These are phyloP conservation scores for Antrodiella citrinella DNA, from an alignment of 768 basidiomycete genomes.

Conservation along the genomic window DNA sequence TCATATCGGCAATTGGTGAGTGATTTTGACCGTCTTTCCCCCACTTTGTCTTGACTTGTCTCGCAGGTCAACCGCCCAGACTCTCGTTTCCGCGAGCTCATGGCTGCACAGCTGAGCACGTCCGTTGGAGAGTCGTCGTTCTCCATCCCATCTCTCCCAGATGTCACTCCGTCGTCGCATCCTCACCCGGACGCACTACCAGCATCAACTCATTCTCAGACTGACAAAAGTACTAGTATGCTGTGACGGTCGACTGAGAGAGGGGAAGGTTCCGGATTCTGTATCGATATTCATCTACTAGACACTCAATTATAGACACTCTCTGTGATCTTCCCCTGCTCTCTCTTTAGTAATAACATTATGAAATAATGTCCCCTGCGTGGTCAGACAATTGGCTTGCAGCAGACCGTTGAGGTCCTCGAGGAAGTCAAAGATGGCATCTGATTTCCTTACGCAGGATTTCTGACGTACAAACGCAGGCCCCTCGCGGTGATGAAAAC, in stretches of 20 bases:
- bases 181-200: no score
- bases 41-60: not conserved
- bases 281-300: not conserved
- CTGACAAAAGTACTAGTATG: not conserved
- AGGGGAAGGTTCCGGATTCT: not conserved
- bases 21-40: no score
- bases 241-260: not conserved
- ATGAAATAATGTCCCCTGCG: no score
- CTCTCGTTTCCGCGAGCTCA: conserved; percentile 78
- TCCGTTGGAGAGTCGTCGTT: conserved; percentile 18
- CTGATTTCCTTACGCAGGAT: no score
- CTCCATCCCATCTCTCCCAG: not conserved
- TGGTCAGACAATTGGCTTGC: no score
- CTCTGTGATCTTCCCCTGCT: no score
- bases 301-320: not conserved
- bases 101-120: conserved; percentile 82
- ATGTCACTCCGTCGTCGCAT: not conserved
- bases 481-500: no score
- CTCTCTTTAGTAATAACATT: no score
- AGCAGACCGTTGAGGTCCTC: no score
- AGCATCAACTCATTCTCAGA: no score
- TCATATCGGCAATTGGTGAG: conserved; percentile 73
- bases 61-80: conserved; percentile 54
- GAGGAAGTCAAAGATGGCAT: no score
- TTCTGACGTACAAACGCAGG: no score